A percentile compares a stretch with the other conserved stretches of the same genome.
These are phyloP conservation scores for Acanthochlamys bracteata DNA, from an alignment of 106 monocot species.

Conservation along the genomic window DNA sequence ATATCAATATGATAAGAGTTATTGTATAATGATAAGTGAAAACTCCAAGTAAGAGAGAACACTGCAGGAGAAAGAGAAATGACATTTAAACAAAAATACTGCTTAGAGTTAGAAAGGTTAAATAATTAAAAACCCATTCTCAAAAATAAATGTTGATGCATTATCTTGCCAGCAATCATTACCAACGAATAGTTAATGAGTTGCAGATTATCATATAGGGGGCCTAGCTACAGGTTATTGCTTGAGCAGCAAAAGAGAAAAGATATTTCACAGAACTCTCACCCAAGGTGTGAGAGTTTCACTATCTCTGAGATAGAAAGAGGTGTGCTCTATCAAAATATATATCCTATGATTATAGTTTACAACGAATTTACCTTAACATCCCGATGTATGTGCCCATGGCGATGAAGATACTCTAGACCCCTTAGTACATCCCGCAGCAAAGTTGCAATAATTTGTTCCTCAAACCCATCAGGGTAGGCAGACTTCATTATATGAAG, in stretches of 20 bases:
- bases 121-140: not conserved
- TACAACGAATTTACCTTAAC: too few relatives aligned
- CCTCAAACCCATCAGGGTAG: slow-evolving; percentile 47
- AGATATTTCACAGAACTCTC: too few relatives aligned
- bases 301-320: too few relatives aligned
- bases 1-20: not conserved
- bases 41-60: not conserved
- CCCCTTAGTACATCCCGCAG: slow-evolving; percentile 37
- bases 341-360: too few relatives aligned
- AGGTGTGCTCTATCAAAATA: too few relatives aligned
- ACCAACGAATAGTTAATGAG: too few relatives aligned
- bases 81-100: not conserved
- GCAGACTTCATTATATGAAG: slow-evolving; percentile 55
- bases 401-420: slow-evolving; percentile 37
- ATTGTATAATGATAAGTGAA: not conserved
- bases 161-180: not conserved
- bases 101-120: not conserved
- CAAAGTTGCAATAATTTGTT: slow-evolving; percentile 38
- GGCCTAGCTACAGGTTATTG: too few relatives aligned
- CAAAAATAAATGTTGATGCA: not conserved
- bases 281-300: too few relatives aligned
- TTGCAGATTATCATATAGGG: too few relatives aligned
- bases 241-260: too few relatives aligned
- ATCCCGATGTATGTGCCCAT: slow-evolving; percentile 60
- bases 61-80: not conserved